A percentile compares a stretch with the other conserved stretches of the same genome.
These are phyloP conservation scores for Phyllosticta citriasiana DNA, from an alignment of 2,329 filamentous ascomycete genomes.

Conservation along the genomic window DNA sequence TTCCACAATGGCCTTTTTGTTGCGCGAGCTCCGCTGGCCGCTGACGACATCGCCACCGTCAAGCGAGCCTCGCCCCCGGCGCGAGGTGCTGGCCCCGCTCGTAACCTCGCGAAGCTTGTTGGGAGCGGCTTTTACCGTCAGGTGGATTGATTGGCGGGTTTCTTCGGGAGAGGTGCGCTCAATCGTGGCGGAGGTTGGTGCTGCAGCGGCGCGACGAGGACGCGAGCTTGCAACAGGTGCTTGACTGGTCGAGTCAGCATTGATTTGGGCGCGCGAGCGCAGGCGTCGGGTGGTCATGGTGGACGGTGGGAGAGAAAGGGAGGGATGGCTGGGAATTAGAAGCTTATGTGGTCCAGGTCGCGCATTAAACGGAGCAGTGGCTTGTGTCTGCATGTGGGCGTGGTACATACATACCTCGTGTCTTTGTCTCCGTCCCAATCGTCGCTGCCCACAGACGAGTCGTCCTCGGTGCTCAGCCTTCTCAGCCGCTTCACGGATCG, in stretches of 20 bases:
- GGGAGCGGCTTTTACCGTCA: constrained; percentile 41
- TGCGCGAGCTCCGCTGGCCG: constrained; percentile 29
- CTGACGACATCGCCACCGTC: constrained; percentile 19
- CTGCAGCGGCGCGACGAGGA: constrained; percentile 25
- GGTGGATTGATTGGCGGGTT: constrained; percentile 35
- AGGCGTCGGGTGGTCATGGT: constrained; percentile 26
- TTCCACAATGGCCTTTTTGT: constrained; percentile 29
- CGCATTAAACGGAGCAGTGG: neutral
- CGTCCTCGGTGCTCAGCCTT: constrained; percentile 31
- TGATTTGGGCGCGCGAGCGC: constrained; percentile 23
- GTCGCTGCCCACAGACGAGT: constrained; percentile 22
- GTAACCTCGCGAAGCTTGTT: constrained; percentile 40
- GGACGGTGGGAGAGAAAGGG: constrained; percentile 2
- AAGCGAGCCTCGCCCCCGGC: constrained; percentile 20
- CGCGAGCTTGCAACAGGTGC: constrained; percentile 25
- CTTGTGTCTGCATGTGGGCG: constrained; percentile 7
- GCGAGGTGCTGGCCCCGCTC: constrained; percentile 20
- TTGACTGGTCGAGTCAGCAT: constrained; percentile 22
- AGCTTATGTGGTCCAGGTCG: neutral
- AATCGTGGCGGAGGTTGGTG: constrained; percentile 21
- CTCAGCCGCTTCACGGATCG: constrained; percentile 29
- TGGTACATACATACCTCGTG: constrained; percentile 9
- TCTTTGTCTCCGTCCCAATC: constrained; percentile 20
- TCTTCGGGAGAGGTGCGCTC: constrained; percentile 29
- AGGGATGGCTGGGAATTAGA: neutral